These are phyloP conservation scores for Euphorbia celastroides DNA, from an alignment of 441 rosid genomes.

Conservation along the genomic window DNA sequence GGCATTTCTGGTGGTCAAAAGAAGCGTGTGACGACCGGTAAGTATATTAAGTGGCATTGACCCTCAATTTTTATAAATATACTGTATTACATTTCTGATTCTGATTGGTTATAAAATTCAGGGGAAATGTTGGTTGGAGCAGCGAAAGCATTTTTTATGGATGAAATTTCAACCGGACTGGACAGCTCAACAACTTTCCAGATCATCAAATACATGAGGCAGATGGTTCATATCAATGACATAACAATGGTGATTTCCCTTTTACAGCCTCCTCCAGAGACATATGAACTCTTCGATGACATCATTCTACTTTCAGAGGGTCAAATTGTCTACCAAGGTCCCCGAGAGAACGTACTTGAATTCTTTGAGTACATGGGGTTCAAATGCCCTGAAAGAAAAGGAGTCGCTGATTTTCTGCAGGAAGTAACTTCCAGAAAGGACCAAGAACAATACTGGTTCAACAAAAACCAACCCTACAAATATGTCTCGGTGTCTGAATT, in stretches of 20 bases:
- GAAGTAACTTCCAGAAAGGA: constrained; percentile 67
- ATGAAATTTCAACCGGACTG: constrained; percentile 61
- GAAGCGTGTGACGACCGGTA: no score
- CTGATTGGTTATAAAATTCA: no score
- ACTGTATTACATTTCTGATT: no score
- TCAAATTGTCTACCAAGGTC: constrained; percentile 62
- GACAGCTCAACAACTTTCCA: constrained; percentile 68
- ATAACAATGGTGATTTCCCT: constrained; percentile 55
- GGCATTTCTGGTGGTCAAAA: no score
- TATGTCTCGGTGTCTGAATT: constrained; percentile 42
- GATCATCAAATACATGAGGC: constrained; percentile 47
- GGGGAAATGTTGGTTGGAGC: no score
- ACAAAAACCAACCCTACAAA: constrained; percentile 38
- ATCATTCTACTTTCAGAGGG: constrained; percentile 58
- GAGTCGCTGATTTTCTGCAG: no score
- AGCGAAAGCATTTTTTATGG: constrained; percentile 63
- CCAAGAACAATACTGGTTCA: constrained; percentile 58
- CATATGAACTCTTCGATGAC: constrained; percentile 58
- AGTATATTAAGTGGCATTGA: no score
- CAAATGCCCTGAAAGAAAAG: constrained; percentile 56
- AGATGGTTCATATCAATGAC: constrained; percentile 63
- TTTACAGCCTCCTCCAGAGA: constrained; percentile 67
- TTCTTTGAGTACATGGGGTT: constrained; percentile 55
- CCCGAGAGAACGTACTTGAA: constrained; percentile 43
- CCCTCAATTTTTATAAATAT: no score